phyloP scores from a whole-genome alignment of 1,139 yeast genomes.

The Geotrichum carabidarum region DNA sequence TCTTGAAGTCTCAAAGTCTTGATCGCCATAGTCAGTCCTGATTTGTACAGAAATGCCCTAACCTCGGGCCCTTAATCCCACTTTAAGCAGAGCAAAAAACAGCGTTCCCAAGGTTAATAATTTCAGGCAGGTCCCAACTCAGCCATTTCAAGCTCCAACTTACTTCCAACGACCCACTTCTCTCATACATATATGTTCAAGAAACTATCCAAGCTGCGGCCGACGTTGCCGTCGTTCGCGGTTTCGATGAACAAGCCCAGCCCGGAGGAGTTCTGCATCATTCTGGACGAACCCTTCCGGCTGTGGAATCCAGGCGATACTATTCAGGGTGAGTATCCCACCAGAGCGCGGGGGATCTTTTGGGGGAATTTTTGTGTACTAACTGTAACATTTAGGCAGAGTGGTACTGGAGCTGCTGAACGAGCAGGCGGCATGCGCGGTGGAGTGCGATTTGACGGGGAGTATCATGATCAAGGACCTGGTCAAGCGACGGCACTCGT shows the following conservation, averaged over 20 bases:
- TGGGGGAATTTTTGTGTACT: background rate
- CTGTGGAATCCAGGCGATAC: constrained; percentile 64
- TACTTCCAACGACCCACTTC: too few relatives aligned
- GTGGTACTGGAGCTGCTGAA: constrained; percentile 33
- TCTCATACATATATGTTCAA: constrained; percentile 2
- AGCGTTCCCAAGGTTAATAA: too few relatives aligned
- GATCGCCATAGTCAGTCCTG: too few relatives aligned
- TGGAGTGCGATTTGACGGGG: constrained; percentile 33
- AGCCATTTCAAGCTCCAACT: background rate
- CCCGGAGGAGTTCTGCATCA: constrained; percentile 57
- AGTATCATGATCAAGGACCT: constrained; percentile 42
- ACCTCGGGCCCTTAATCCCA: too few relatives aligned
- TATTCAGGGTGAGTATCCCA: constrained; percentile 51
- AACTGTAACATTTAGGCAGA: constrained; percentile 27
- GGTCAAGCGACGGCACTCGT: constrained; percentile 33
- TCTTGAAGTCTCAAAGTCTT: too few relatives aligned
- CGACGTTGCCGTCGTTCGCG: constrained; percentile 15
- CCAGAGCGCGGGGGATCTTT: background rate
- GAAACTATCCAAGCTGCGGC: constrained; percentile 22
- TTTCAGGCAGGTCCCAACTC: too few relatives aligned
- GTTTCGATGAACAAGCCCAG: constrained; percentile 38
- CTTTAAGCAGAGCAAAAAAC: too few relatives aligned
- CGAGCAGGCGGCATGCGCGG: constrained; percentile 27
- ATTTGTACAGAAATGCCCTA: too few relatives aligned
- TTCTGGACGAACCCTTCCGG: constrained; percentile 67